Conservation (phyloP, 768 basidiomycete species). For the Cubamyces lactineus region DNA sequence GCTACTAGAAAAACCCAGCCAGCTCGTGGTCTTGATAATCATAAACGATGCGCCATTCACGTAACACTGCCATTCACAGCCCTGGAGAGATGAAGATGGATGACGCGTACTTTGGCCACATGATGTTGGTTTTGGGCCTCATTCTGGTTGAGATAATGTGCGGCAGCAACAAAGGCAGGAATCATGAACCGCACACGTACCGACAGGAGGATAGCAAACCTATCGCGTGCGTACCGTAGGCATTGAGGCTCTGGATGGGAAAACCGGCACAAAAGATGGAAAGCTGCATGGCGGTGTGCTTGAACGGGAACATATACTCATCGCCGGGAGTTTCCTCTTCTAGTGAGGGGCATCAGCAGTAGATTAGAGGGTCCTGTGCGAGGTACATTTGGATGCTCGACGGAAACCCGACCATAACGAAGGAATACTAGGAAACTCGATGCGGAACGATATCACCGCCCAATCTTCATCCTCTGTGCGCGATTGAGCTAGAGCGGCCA, state of each 20-base stretch:
- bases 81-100: neutral
- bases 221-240: no score
- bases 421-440: neutral
- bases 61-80: neutral
- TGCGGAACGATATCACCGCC: slow-evolving; percentile 21
- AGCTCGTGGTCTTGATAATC: neutral
- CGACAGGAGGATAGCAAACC: no score
- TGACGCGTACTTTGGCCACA: neutral
- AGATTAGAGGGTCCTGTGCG: slow-evolving; percentile 14
- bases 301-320: no score
- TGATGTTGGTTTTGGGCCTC: neutral
- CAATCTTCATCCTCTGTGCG: slow-evolving; percentile 27
- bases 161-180: no score
- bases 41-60: neutral
- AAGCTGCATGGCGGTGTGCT: no score
- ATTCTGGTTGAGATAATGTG: no score
- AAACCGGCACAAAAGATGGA: no score
- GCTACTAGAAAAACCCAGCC: no score
- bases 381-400: slow-evolving; percentile 15
- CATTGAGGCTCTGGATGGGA: no score
- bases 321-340: neutral
- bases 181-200: neutral
- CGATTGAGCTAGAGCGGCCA: slow-evolving; percentile 20
- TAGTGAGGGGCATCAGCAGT: slow-evolving; percentile 22
- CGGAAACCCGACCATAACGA: slow-evolving; percentile 6